phyloP scores from a whole-genome alignment of 2,329 filamentous ascomycete species.

The Fusarium verrucosum region DNA sequence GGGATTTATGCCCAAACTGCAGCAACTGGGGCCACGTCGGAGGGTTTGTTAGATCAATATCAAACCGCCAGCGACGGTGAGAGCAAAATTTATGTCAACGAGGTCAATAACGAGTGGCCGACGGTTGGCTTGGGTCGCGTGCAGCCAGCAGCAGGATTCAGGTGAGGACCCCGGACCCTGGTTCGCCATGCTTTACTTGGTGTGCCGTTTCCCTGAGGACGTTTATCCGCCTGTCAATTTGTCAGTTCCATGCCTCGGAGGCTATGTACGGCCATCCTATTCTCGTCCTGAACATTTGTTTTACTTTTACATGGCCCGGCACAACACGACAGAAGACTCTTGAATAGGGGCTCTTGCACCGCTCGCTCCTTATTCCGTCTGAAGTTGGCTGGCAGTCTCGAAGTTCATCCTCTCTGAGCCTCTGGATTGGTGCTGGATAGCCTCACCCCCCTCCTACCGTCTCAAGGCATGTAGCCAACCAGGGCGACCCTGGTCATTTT shows the following conservation, averaged over 20 bases:
- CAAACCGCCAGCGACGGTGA: slow-evolving; percentile 44
- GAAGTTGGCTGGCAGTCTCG: background rate
- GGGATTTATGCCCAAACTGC: slow-evolving; percentile 31
- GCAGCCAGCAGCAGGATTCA: slow-evolving; percentile 44
- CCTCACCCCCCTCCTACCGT: slow-evolving; percentile 22
- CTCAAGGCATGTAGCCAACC: slow-evolving; percentile 21
- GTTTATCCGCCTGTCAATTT: slow-evolving; percentile 28
- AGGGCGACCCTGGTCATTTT: slow-evolving; percentile 30
- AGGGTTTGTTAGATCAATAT: slow-evolving; percentile 41
- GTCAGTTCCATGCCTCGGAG: slow-evolving; percentile 9
- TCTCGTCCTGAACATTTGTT: slow-evolving; percentile 2
- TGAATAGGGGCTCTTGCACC: slow-evolving; percentile 14
- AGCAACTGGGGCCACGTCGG: slow-evolving; percentile 40
- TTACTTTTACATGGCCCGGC: background rate
- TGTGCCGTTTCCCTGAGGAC: slow-evolving; percentile 27
- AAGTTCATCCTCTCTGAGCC: slow-evolving; percentile 17
- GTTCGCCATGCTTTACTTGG: slow-evolving; percentile 38
- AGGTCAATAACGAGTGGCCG: slow-evolving; percentile 36
- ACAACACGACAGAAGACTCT: background rate
- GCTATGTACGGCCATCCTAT: background rate
- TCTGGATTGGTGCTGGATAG: slow-evolving; percentile 30
- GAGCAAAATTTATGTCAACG: slow-evolving; percentile 34
- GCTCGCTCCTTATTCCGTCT: slow-evolving; percentile 19
- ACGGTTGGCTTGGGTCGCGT: slow-evolving; percentile 43
- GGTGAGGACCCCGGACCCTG: slow-evolving; percentile 42